These are phyloP conservation scores for Fraxinus ornus DNA, from an alignment of 305 asterid genomes.

Conservation along the genomic window DNA sequence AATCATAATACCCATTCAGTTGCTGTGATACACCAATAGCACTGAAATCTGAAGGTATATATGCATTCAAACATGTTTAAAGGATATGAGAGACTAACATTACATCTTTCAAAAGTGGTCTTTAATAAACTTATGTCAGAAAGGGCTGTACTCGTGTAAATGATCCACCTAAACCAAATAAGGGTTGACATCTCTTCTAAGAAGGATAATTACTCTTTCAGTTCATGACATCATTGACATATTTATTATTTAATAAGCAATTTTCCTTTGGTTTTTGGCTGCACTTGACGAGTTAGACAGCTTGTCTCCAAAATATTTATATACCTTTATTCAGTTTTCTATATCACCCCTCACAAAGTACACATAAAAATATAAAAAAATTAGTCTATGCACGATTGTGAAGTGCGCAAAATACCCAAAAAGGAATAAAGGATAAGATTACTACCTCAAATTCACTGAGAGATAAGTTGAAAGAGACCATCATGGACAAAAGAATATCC, in stretches of 20 bases:
- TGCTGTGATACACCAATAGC: slow-evolving; percentile 17
- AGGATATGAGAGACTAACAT: neutral
- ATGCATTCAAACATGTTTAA: slow-evolving; percentile 20
- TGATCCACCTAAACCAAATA: slow-evolving; percentile 11
- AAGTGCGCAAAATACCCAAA: slow-evolving; percentile 19
- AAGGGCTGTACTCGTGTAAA: neutral
- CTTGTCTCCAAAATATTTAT: neutral
- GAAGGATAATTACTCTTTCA: slow-evolving; percentile 3
- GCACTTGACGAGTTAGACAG: slow-evolving; percentile 14
- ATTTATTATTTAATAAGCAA: neutral
- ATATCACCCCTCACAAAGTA: neutral
- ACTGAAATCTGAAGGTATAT: slow-evolving; percentile 15
- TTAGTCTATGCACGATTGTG: neutral
- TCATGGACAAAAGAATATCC: slow-evolving; percentile 91
- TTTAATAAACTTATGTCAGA: slow-evolving; percentile 15
- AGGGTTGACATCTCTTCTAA: slow-evolving; percentile 13
- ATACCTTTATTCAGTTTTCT: slow-evolving; percentile 15
- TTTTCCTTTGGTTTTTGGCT: neutral
- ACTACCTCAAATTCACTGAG: slow-evolving; percentile 64
- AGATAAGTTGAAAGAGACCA: slow-evolving; percentile 90
- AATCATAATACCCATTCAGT: slow-evolving; percentile 32
- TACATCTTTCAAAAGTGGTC: slow-evolving; percentile 12
- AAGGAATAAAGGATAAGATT: slow-evolving; percentile 9
- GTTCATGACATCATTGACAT: neutral
- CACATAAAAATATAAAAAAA: neutral